Base-by-base conservation (phyloP, 805 yeast species). In the Sugiyamaella mastotermitis region DNA sequence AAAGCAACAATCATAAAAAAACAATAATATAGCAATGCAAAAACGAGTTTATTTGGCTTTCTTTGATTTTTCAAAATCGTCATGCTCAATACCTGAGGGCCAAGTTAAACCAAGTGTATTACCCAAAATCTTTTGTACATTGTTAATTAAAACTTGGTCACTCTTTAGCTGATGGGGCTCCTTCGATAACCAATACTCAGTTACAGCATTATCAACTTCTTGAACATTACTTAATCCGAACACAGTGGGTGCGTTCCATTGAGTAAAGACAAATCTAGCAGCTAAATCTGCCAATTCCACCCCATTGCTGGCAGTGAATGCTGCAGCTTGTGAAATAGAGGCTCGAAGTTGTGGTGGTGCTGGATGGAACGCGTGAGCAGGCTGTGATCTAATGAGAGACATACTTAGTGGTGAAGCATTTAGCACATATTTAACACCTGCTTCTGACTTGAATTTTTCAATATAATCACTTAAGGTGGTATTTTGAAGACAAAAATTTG, bases 381-480 rank as follows among this genome's bases (percentile, higher is more conserved):
- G 64, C 17, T 69, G 78, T 0, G 81, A 71, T 42, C 94, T 70
- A 40, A 88, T 65, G 40, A 88, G 59, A 3, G 95, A 83, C 97
- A 88, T 88, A 39, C 88, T 76, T 43, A 90, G 65, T 26, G 92
- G 87, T 1, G 95, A 83, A 3, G 90, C 96, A 56, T 83, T 85
- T 55, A 79, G 60, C n/a, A 88, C 58, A 44, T 68, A 58, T 41
- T 69, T 66, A 21, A 87, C 66, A 4, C 75, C 72, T 9, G 83
- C 74, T 5, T 73, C 74, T 0, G 37, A 23, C 18, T 41, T 28
- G 42, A 52, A 52, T 19, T 37, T 22, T 2, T 45, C 49, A 27
- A 69, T 58, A 48, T 84, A 76, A 25, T 63, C 64, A 0, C 66
- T 59, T 18, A 71, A 63, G 31, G 82, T 62, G 15, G 74, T 70